A percentile compares a stretch with the other conserved stretches of the same genome.
phyloP scores from a whole-genome alignment of 805 yeast genomes.

The Cyberlindnera mrakii region DNA sequence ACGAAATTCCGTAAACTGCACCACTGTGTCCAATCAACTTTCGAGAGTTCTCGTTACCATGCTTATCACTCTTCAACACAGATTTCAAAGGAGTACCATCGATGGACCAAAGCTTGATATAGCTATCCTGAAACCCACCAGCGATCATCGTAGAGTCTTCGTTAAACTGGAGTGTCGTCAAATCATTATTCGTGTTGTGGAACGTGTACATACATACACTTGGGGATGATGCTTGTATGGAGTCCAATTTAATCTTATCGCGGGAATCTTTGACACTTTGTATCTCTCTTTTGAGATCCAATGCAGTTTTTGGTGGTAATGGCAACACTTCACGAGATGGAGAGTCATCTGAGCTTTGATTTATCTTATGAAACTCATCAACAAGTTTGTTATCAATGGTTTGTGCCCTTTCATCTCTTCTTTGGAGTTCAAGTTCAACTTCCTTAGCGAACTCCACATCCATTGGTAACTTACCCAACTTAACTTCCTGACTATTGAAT shows the following conservation, averaged over 20 bases:
- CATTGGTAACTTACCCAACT: constrained; percentile 77
- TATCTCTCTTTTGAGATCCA: constrained; percentile 76
- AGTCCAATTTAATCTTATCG: constrained; percentile 60
- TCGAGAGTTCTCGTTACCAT: constrained; percentile 39
- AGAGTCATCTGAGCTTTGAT: constrained; percentile 37
- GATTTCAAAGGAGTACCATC: constrained; percentile 82
- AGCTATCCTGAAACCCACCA: constrained; percentile 91
- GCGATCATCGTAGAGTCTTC: constrained; percentile 84
- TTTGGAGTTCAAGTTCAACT: constrained; percentile 74
- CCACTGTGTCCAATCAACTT: constrained; percentile 86
- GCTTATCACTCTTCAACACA: constrained; percentile 47
- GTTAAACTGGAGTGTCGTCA: constrained; percentile 83
- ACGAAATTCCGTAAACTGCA: constrained; percentile 83
- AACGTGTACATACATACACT: constrained; percentile 97
- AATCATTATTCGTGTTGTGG: constrained; percentile 86
- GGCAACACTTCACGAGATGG: constrained; percentile 78
- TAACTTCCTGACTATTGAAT: constrained; percentile 67
- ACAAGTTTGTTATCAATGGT: constrained; percentile 38
- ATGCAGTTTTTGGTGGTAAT: constrained; percentile 73
- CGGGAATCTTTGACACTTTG: constrained; percentile 77
- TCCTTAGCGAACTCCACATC: constrained; percentile 84
- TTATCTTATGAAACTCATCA: constrained; percentile 59
- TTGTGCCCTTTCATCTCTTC: constrained; percentile 62
- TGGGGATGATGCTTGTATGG: constrained; percentile 77
- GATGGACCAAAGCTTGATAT: constrained; percentile 85